Evolutionary conservation across 1,139 yeast genomes (phyloP).

Genomic region (Sugiyamaella novakii): DNA sequence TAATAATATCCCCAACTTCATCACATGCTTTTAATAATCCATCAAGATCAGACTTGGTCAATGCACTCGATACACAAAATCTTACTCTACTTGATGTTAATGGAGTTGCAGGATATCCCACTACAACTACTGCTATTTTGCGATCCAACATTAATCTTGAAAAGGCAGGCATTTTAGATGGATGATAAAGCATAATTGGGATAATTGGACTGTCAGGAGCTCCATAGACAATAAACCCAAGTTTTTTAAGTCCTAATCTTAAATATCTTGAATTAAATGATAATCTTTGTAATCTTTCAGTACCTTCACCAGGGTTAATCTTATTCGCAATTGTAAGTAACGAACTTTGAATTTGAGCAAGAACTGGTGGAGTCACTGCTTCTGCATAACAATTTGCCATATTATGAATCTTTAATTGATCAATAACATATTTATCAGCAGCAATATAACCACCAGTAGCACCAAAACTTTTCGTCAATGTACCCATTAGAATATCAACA

Average conservation of each 20-base stretch:
- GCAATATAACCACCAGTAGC: slow-evolving; percentile 98
- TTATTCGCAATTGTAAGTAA: slow-evolving; percentile 78
- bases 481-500: slow-evolving; percentile 93
- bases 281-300: slow-evolving; percentile 84
- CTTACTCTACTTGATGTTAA: slow-evolving; percentile 87
- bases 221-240: slow-evolving; percentile 93
- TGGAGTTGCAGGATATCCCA: slow-evolving; percentile 98
- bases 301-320: slow-evolving; percentile 89
- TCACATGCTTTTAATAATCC: slow-evolving; percentile 68
- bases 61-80: slow-evolving; percentile 87
- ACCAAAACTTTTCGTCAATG: slow-evolving; percentile 95
- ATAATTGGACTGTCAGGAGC: slow-evolving; percentile 96
- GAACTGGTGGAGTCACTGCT: slow-evolving; percentile 84
- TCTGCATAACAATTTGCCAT: slow-evolving; percentile 80
- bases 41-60: slow-evolving; percentile 93
- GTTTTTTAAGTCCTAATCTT: slow-evolving; percentile 82
- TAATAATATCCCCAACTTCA: slow-evolving; percentile 76
- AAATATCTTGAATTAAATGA: slow-evolving; percentile 95
- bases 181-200: slow-evolving; percentile 83
- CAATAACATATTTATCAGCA: slow-evolving; percentile 66
- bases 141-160: slow-evolving; percentile 77
- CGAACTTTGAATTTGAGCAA: slow-evolving; percentile 84
- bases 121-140: slow-evolving; percentile 92
- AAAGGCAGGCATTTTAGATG: slow-evolving; percentile 92
- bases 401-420: slow-evolving; percentile 70